Evolutionary conservation across 306 rosid species (phyloP), one percentile per base, ranked within the genome.

Genomic region (Glycyrrhiza uralensis): DNA sequence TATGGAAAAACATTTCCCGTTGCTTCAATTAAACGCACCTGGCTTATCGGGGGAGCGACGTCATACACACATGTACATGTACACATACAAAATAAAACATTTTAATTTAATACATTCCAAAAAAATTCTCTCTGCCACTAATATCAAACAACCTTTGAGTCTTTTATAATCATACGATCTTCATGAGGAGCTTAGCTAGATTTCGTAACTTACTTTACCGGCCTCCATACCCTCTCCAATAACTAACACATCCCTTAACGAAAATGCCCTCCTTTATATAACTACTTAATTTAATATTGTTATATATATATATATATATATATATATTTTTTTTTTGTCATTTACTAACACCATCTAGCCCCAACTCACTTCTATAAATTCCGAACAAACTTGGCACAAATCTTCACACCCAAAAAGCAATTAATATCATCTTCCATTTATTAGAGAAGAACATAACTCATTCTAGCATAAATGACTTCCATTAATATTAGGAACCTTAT

Each of bases 161-260:
- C 42, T 18, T 33, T 11, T 35, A 59, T 13, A 35, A 57, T 57
- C 64, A 1, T 56, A n/a, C n/a, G 17, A 29, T 24, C 7, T 54
- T 13, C 42, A 56, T n/a, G n/a, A n/a, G 6, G 1, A 54, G 18
- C 36, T 6, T 28, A 28, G 20, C 12, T 6, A 56, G 0, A 19
- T 57, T 57, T 69, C 44, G 22, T 39, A 36, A 18, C 28, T 17
- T 75, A 49, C 66, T 55, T 60, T 46, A 7, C 50, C 10, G 2
- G 2, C 47, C 24, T 46, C 76, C 81, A 66, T 68, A 36, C 54
- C 68, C 33, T 35, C 35, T 32, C 54, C 58, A 69, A n/a, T n/a
- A n/a, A 69, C 81, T 59, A 47, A 77, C 71, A 69, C 64, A 59
- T 59, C 24, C 24, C 69, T 59, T 69, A 54, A 64, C 54, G 39